Evolutionary conservation across 2,329 filamentous ascomycete genomes (phyloP).

Genomic region (Beauveria sp.): DNA sequence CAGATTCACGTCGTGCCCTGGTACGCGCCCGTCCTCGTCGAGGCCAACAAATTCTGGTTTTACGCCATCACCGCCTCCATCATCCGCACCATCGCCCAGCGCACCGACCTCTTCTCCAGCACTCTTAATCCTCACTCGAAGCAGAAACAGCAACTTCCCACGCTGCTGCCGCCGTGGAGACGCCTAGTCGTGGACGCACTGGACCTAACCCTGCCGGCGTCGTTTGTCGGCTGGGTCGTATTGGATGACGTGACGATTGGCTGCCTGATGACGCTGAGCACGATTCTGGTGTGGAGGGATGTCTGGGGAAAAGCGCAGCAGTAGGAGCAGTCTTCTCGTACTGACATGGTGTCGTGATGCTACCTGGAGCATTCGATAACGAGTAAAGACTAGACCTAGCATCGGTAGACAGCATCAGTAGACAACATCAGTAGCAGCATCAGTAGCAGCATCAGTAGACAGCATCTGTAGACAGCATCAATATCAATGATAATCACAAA

Average conservation of each 20-base stretch:
- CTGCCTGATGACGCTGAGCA: constrained; percentile 9
- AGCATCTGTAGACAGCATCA: neutral
- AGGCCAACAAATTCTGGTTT: constrained; percentile 13
- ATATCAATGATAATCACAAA: neutral
- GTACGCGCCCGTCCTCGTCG: constrained; percentile 8
- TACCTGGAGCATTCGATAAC: neutral
- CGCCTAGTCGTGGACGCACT: neutral
- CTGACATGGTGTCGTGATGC: neutral
- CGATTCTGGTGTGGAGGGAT: constrained; percentile 9
- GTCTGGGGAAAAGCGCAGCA: constrained; percentile 6
- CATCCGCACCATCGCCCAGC: neutral
- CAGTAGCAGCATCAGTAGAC: too few species aligned
- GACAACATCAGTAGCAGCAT: neutral
- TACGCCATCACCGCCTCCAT: constrained; percentile 12
- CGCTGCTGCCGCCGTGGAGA: neutral
- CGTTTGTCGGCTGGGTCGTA: constrained; percentile 10
- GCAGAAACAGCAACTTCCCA: neutral
- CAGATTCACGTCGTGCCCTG: constrained; percentile 9
- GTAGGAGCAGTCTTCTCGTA: neutral
- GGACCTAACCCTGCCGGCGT: constrained; percentile 9
- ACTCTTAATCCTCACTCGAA: neutral
- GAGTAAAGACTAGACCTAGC: neutral
- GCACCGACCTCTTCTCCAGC: neutral
- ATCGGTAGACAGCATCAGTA: neutral
- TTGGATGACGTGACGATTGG: constrained; percentile 7